Conservation (phyloP, 768 basidiomycete genomes). For the Mycena haematopus region DNA sequence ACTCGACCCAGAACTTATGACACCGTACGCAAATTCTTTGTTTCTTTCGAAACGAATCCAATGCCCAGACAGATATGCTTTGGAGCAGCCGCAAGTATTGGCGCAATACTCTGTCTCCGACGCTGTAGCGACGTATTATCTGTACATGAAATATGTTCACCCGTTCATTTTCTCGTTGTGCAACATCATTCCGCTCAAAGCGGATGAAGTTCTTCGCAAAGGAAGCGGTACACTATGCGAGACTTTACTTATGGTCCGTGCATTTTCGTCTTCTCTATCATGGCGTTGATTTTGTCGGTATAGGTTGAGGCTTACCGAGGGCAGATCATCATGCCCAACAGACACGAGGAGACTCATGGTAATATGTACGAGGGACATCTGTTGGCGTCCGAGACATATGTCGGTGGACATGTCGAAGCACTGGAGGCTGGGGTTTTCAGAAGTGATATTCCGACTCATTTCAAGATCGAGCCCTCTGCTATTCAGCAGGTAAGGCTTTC, state of each 20-base stretch:
- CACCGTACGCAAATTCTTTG: conserved; percentile 72
- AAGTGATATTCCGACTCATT: conserved; percentile 93
- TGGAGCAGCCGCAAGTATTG: conserved; percentile 92
- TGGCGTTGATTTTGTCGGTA: conserved; percentile 9
- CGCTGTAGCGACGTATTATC: conserved; percentile 99
- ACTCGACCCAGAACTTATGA: conserved; percentile 98
- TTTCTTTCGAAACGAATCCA: conserved; percentile 9
- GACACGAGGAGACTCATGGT: conserved; percentile 91
- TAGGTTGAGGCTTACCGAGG: conserved; percentile 96
- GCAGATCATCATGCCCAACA: conserved; percentile 96
- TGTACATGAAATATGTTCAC: conserved; percentile 99
- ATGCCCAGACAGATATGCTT: conserved; percentile 77
- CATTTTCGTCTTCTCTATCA: conserved; percentile 1
- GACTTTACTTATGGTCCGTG: conserved; percentile 91
- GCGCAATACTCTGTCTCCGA: conserved; percentile 99
- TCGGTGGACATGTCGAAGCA: conserved; percentile 98
- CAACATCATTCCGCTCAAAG: conserved; percentile 97
- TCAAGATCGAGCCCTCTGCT: conserved; percentile 91
- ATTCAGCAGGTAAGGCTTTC: conserved; percentile 71
- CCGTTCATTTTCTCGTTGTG: conserved; percentile 99
- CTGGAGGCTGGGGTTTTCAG: conserved; percentile 98
- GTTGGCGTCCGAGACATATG: conserved; percentile 97
- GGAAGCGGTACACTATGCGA: conserved; percentile 97
- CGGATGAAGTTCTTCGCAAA: conserved; percentile 95
- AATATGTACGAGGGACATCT: conserved; percentile 96